These are phyloP conservation scores for Pinus albicaulis DNA, from an alignment of 75 land plant species.

Conservation along the genomic window DNA sequence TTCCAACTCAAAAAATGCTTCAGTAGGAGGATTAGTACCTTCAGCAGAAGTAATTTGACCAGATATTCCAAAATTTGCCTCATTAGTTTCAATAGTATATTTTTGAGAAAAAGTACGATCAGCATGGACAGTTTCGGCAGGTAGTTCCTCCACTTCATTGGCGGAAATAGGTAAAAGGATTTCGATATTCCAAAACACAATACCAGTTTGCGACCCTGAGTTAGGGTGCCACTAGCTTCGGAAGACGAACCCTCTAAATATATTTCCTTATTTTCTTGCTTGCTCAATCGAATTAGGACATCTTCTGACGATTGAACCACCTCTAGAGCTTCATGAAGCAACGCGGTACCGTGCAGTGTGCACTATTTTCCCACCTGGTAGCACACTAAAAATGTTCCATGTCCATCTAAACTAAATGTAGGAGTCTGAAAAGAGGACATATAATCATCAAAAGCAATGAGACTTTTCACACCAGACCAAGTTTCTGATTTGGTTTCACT, in stretches of 20 bases:
- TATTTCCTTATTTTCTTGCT: slow-evolving; percentile 1
- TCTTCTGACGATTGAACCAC: slow-evolving; percentile 5
- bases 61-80: slow-evolving; percentile 1
- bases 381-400: not conserved
- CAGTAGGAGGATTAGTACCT: not conserved
- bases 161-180: not conserved
- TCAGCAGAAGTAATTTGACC: not conserved
- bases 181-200: not conserved
- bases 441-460: not conserved
- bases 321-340: not conserved
- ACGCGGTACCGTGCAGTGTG: not conserved
- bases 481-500: not conserved
- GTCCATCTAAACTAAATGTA: slow-evolving; percentile 1
- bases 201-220: not conserved
- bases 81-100: not conserved
- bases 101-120: not conserved
- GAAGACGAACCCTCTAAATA: not conserved
- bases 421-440: not conserved
- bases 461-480: not conserved
- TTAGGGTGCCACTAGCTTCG: not conserved
- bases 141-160: not conserved
- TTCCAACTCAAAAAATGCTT: not conserved
- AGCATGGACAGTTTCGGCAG: not conserved
- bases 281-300: not conserved
- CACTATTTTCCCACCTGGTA: not conserved